phyloP scores from a whole-genome alignment of 163 green algal species.

The Scenedesmus sp. region DNA sequence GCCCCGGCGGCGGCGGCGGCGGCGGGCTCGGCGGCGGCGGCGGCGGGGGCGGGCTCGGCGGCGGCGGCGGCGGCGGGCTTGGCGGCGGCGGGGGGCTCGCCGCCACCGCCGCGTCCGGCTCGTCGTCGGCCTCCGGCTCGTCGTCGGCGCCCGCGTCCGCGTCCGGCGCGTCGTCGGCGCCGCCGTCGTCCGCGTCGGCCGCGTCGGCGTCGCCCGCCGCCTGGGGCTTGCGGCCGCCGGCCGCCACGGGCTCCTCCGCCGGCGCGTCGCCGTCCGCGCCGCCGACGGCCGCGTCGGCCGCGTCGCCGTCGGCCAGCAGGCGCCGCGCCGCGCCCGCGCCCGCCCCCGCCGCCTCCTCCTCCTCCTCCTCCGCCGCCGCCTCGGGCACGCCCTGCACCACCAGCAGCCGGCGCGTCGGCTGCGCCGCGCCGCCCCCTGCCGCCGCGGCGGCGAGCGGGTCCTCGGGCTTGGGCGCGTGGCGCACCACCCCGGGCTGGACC shows the following conservation, averaged over 20 bases:
- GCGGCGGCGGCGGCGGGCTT: background rate
- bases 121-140: background rate
- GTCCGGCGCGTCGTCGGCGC: background rate
- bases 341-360: background rate
- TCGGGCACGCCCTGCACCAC: too few species aligned
- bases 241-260: too few species aligned
- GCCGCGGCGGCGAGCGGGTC: too few species aligned
- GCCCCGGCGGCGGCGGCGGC: constrained; percentile 3
- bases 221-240: too few species aligned
- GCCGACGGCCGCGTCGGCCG: too few species aligned
- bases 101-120: background rate
- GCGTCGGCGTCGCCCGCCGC: background rate
- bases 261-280: too few species aligned
- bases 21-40: background rate
- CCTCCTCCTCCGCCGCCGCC: constrained; percentile 1
- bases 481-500: too few species aligned
- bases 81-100: background rate
- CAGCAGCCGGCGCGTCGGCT: too few species aligned
- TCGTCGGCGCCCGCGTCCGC: background rate
- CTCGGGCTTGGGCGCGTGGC: too few species aligned
- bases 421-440: too few species aligned
- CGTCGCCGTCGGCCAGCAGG: too few species aligned
- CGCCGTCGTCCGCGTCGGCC: background rate
- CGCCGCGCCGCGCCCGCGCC: too few species aligned
- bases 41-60: background rate